Evolutionary conservation across 164 flowering plant species (phyloP).

Genomic region (Aristolochia fimbriata): DNA sequence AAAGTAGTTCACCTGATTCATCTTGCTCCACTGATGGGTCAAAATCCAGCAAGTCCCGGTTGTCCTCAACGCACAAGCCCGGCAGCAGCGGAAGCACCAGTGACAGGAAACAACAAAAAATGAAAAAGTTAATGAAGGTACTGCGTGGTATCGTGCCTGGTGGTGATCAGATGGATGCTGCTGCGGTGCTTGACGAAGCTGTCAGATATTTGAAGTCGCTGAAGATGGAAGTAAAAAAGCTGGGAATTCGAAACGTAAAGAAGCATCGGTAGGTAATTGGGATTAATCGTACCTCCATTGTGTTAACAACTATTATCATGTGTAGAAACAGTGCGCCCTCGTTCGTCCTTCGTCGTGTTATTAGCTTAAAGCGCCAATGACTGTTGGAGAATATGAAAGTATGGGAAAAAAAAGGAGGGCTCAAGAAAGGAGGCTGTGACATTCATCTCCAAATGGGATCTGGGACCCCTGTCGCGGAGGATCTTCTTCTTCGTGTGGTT

Average conservation of each 20-base stretch:
- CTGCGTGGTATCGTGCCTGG: slow-evolving; percentile 67
- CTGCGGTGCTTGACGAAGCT: slow-evolving; percentile 65
- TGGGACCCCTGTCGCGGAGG: too few species aligned
- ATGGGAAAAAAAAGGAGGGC: background rate
- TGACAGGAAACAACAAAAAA: slow-evolving; percentile 35
- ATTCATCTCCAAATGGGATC: background rate
- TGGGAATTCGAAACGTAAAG: slow-evolving; percentile 19
- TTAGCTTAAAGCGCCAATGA: background rate
- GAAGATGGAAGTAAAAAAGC: slow-evolving; percentile 58
- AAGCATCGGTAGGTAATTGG: background rate
- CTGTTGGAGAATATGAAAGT: background rate
- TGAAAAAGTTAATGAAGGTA: slow-evolving; percentile 57
- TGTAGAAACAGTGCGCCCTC: too few species aligned
- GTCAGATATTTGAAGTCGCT: slow-evolving; percentile 72
- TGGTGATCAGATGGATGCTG: slow-evolving; percentile 51
- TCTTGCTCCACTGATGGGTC: slow-evolving; percentile 28
- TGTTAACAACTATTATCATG: background rate
- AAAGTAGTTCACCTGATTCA: slow-evolving; percentile 40
- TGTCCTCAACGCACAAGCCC: slow-evolving; percentile 22
- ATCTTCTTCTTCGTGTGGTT: too few species aligned
- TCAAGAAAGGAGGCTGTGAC: background rate
- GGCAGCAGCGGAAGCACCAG: slow-evolving; percentile 19
- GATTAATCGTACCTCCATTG: background rate
- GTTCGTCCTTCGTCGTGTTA: too few species aligned
- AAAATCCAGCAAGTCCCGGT: slow-evolving; percentile 21